These are phyloP conservation scores for Penicillium cosmopolitanum DNA, from an alignment of 495 filamentous ascomycete genomes.

Conservation along the genomic window DNA sequence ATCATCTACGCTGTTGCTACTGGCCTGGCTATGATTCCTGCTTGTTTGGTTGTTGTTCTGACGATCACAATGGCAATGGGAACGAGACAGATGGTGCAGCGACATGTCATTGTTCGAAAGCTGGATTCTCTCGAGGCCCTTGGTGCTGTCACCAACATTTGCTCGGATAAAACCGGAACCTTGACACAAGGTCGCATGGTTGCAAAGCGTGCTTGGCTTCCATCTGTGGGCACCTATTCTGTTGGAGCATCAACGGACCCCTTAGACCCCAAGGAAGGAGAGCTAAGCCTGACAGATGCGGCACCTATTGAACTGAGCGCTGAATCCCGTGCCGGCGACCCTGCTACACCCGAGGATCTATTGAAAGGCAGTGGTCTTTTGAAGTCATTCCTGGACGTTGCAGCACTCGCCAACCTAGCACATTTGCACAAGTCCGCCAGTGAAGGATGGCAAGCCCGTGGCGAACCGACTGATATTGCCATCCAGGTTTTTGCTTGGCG, in stretches of 20 bases:
- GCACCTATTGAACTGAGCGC: conserved; percentile 38
- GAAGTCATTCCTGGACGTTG: conserved; percentile 60
- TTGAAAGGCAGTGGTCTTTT: conserved; percentile 45
- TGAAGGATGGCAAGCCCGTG: conserved; percentile 61
- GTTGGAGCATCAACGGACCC: conserved; percentile 59
- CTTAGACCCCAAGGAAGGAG: conserved; percentile 57
- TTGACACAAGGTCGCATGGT: conserved; percentile 79
- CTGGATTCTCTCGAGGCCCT: conserved; percentile 69
- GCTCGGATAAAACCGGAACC: conserved; percentile 74
- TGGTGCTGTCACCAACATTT: conserved; percentile 72
- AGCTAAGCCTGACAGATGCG: conserved; percentile 46
- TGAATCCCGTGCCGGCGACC: conserved; percentile 30
- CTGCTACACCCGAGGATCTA: conserved; percentile 35
- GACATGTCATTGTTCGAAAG: conserved; percentile 70
- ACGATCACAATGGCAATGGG: conserved; percentile 78
- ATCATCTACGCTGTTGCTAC: conserved; percentile 76
- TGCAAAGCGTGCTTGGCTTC: conserved; percentile 79
- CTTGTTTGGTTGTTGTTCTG: conserved; percentile 74
- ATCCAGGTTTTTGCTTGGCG: conserved; percentile 70
- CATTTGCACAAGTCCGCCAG: conserved; percentile 53
- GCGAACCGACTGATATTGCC: conserved; percentile 72
- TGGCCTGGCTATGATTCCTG: conserved; percentile 71
- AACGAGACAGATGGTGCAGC: conserved; percentile 70
- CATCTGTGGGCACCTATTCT: conserved; percentile 62
- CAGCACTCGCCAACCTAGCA: conserved; percentile 69